phyloP scores from a whole-genome alignment of 331 rosid species.

The Acacia pycnantha region DNA sequence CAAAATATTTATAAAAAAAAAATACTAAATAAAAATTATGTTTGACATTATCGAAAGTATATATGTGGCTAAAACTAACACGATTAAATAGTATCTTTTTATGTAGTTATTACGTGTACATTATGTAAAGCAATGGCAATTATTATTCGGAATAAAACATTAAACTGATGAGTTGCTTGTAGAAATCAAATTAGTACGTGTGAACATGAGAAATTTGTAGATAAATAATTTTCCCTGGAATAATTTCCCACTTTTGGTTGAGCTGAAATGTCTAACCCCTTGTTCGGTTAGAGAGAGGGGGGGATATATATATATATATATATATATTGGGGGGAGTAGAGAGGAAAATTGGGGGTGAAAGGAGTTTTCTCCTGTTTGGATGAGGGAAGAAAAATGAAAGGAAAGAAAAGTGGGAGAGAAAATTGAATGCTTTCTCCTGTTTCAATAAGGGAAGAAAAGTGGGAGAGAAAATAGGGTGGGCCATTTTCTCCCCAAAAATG shows the following conservation, averaged over 20 bases:
- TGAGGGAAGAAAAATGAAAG: too few relatives aligned
- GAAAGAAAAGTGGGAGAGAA: too few relatives aligned
- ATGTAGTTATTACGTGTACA: background rate
- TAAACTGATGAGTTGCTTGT: background rate
- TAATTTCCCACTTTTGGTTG: background rate
- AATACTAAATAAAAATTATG: background rate
- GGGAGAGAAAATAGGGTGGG: too few relatives aligned
- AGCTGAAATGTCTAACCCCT: background rate
- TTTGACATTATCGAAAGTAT: background rate
- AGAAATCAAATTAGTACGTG: background rate
- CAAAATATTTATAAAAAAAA: background rate
- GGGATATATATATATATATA: too few relatives aligned
- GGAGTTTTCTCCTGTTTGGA: too few relatives aligned
- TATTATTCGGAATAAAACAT: background rate
- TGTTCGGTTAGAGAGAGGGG: too few relatives aligned
- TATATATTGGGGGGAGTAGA: too few relatives aligned
- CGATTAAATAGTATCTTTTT: background rate
- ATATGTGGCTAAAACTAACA: background rate
- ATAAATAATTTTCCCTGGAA: background rate
- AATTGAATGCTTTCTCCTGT: too few relatives aligned
- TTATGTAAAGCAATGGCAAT: background rate
- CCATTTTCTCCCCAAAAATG: too few relatives aligned
- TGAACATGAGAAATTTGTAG: background rate
- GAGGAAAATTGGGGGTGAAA: too few relatives aligned
- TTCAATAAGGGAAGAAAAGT: too few relatives aligned